phyloP scores from a whole-genome alignment of 2,329 filamentous ascomycete species.

The Fusarium oxysporum region DNA sequence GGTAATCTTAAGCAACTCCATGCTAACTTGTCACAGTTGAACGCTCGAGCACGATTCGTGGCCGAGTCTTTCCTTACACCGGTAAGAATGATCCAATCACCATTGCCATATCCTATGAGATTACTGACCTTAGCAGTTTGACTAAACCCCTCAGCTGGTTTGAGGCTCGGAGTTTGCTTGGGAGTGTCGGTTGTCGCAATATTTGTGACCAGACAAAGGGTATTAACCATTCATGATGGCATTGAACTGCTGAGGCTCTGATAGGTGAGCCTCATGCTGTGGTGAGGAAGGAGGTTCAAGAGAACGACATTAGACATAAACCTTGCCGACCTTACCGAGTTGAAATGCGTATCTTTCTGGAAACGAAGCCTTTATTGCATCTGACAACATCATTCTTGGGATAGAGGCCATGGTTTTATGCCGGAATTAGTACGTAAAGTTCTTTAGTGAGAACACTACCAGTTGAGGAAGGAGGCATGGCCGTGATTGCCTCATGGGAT shows the following conservation, averaged over 20 bases:
- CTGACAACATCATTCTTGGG: background rate
- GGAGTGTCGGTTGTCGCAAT: conserved; percentile 25
- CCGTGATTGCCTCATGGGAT: background rate
- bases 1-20: background rate
- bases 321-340: conserved; percentile 33
- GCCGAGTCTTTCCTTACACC: conserved; percentile 98
- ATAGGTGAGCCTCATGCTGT: conserved; percentile 18
- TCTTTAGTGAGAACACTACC: background rate
- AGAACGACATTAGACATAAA: conserved; percentile 42
- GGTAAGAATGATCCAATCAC: conserved; percentile 59
- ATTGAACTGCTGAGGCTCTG: conserved; percentile 20
- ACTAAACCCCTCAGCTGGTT: conserved; percentile 45
- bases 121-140: conserved; percentile 48
- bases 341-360: conserved; percentile 35
- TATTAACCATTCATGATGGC: conserved; percentile 21
- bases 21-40: conserved; percentile 71
- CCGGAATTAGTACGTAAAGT: background rate
- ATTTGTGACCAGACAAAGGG: conserved; percentile 26
- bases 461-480: background rate
- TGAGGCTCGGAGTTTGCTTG: conserved; percentile 35
- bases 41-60: conserved; percentile 95
- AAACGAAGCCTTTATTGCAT: background rate
- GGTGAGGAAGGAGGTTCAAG: conserved; percentile 18
- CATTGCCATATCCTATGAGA: background rate
- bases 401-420: background rate